Percentiles rank a stretch among this genome's conserved stretches.
Evolutionary conservation across 495 filamentous ascomycete genomes (phyloP).

Genomic region (Cercophora scortea): DNA sequence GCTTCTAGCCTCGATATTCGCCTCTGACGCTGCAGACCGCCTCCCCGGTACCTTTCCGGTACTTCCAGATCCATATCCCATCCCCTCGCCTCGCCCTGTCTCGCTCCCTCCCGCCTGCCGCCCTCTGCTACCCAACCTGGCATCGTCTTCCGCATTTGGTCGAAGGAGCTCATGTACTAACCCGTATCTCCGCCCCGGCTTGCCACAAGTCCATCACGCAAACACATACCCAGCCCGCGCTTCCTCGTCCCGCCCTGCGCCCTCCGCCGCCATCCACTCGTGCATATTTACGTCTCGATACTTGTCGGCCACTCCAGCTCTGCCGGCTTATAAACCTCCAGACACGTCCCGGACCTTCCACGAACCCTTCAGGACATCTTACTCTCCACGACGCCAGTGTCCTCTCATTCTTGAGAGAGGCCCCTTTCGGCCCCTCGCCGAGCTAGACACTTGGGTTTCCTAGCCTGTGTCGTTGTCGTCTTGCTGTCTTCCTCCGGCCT

Average conservation of each 20-base stretch:
- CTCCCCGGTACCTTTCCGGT: conserved; percentile 6
- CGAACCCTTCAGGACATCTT: background rate
- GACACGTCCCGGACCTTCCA: background rate
- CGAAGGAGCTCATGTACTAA: background rate
- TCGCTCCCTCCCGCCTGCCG: background rate
- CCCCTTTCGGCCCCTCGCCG: conserved; percentile 4
- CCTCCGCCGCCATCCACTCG: background rate
- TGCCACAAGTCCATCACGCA: too few relatives aligned
- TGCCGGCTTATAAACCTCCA: conserved; percentile 5
- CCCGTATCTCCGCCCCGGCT: background rate
- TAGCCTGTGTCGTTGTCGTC: background rate
- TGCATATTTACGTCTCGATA: background rate
- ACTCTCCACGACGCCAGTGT: background rate
- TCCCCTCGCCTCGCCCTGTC: background rate
- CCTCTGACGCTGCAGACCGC: background rate
- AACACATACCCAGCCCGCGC: background rate
- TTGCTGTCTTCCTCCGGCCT: background rate
- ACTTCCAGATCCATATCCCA: background rate
- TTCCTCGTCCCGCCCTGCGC: background rate
- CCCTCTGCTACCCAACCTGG: background rate
- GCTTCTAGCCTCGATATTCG: too few relatives aligned
- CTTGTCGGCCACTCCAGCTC: background rate
- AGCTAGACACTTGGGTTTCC: background rate
- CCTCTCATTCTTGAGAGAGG: conserved; percentile 11
- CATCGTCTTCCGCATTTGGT: background rate